Conservation (phyloP, 2,329 filamentous ascomycete genomes). For the Colletotrichum filicis region DNA sequence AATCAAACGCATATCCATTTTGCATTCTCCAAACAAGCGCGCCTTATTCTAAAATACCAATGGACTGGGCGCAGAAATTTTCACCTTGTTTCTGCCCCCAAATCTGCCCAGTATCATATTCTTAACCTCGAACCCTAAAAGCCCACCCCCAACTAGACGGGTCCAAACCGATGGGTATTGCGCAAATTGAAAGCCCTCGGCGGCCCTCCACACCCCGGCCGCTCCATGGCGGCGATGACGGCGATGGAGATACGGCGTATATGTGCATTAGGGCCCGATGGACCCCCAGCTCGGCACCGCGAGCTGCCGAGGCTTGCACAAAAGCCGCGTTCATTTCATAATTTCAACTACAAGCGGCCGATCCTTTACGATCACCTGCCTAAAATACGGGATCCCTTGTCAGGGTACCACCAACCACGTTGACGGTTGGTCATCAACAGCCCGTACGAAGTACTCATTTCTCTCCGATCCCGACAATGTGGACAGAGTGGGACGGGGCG, state of each 20-base stretch:
- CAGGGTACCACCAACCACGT: slow-evolving; percentile 28
- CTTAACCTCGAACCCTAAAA: slow-evolving; percentile 10
- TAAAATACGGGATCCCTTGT: slow-evolving; percentile 19
- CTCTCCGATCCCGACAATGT: slow-evolving; percentile 33
- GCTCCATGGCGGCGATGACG: slow-evolving; percentile 14
- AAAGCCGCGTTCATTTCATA: slow-evolving; percentile 25
- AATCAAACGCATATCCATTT: slow-evolving; percentile 4
- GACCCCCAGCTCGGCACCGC: slow-evolving; percentile 17
- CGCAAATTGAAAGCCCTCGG: background rate
- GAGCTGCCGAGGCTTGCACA: slow-evolving; percentile 31
- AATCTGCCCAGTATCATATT: slow-evolving; percentile 5
- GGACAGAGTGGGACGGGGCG: slow-evolving; percentile 28
- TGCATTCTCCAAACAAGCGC: slow-evolving; percentile 9
- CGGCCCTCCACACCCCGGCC: background rate
- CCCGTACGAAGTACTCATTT: slow-evolving; percentile 1
- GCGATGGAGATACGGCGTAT: slow-evolving; percentile 14
- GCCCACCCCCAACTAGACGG: background rate
- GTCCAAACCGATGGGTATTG: background rate
- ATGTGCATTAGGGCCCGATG: background rate
- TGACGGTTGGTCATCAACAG: slow-evolving; percentile 23
- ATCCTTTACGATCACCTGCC: slow-evolving; percentile 30
- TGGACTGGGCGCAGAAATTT: background rate
- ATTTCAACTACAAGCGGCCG: slow-evolving; percentile 8
- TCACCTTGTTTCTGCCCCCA: background rate
- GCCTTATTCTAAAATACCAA: background rate